These are phyloP conservation scores for Exsudoporus frostii DNA, from an alignment of 768 basidiomycete genomes.

Conservation along the genomic window DNA sequence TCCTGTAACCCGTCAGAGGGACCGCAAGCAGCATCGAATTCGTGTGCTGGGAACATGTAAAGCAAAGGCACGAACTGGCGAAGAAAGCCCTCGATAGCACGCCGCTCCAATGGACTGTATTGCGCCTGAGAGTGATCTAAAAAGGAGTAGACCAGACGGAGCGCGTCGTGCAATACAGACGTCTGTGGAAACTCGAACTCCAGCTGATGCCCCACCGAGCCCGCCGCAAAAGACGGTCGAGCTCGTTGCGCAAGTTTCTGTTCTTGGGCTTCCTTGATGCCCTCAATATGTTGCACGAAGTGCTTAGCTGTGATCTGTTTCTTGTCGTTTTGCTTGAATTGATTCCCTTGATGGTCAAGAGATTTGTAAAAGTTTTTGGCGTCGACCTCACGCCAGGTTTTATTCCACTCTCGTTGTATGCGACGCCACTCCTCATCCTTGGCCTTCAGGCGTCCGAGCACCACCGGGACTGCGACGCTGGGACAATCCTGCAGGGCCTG, in stretches of 20 bases:
- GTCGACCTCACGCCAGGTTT: constrained; percentile 95
- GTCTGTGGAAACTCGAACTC: constrained; percentile 76
- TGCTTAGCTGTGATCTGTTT: constrained; percentile 82
- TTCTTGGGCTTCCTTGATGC: constrained; percentile 57
- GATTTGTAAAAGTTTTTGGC: constrained; percentile 98
- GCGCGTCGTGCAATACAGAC: constrained; percentile 78
- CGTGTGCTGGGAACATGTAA: constrained; percentile 64
- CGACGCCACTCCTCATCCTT: constrained; percentile 98
- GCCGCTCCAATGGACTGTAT: constrained; percentile 74
- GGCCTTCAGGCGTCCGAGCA: constrained; percentile 81
- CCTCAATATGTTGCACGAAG: constrained; percentile 79
- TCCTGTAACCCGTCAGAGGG: constrained; percentile 49
- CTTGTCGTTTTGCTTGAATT: constrained; percentile 96
- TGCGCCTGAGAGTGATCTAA: constrained; percentile 81
- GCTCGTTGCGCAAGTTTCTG: constrained; percentile 30
- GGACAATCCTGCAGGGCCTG: constrained; percentile 91
- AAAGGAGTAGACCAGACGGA: constrained; percentile 89
- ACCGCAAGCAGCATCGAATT: constrained; percentile 62
- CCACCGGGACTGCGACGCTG: constrained; percentile 85
- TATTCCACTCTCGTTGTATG: constrained; percentile 91
- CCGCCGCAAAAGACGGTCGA: constrained; percentile 40
- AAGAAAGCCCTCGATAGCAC: constrained; percentile 81
- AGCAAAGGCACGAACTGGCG: constrained; percentile 80
- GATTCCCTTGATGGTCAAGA: constrained; percentile 92
- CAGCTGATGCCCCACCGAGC: constrained; percentile 65